phyloP scores from a whole-genome alignment of 2,329 filamentous ascomycete species.

The Penicillium italicum region DNA sequence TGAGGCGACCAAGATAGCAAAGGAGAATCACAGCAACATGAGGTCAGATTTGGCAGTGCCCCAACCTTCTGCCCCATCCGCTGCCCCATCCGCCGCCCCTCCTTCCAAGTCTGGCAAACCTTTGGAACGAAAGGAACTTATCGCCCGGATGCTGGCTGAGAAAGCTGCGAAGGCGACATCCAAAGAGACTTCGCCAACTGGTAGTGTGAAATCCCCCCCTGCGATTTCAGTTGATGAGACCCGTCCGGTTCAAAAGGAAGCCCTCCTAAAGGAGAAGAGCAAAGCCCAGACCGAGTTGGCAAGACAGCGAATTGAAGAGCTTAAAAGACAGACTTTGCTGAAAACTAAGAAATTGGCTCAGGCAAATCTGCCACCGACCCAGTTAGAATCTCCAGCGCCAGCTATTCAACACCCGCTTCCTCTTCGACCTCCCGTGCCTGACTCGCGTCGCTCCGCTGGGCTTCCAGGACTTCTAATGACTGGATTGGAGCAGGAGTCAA shows the following conservation, averaged over 20 bases:
- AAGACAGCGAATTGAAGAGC: constrained; percentile 72
- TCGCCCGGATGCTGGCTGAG: constrained; percentile 70
- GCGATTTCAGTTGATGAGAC: constrained; percentile 7
- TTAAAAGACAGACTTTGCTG: constrained; percentile 54
- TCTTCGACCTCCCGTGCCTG: constrained; percentile 35
- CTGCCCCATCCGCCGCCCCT: constrained; percentile 13
- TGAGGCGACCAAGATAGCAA: background rate
- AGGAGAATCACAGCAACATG: background rate
- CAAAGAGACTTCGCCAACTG: constrained; percentile 12
- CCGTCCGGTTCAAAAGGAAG: constrained; percentile 20
- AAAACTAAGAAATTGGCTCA: constrained; percentile 32
- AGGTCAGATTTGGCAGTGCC: background rate
- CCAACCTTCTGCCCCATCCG: constrained; percentile 8
- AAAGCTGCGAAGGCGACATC: constrained; percentile 56
- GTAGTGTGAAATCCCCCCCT: constrained; percentile 1
- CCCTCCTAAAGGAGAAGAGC: constrained; percentile 43
- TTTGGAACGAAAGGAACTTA: constrained; percentile 70
- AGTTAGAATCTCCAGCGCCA: constrained; percentile 3
- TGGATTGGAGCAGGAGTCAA: constrained; percentile 12
- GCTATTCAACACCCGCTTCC: constrained; percentile 38
- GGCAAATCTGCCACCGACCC: background rate
- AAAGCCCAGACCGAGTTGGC: constrained; percentile 71
- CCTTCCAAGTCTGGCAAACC: constrained; percentile 36
- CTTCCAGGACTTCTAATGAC: constrained; percentile 56
- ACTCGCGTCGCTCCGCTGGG: constrained; percentile 31